Conservation (phyloP, 2,329 filamentous ascomycete species). For the Ophiosphaerella korrae region DNA sequence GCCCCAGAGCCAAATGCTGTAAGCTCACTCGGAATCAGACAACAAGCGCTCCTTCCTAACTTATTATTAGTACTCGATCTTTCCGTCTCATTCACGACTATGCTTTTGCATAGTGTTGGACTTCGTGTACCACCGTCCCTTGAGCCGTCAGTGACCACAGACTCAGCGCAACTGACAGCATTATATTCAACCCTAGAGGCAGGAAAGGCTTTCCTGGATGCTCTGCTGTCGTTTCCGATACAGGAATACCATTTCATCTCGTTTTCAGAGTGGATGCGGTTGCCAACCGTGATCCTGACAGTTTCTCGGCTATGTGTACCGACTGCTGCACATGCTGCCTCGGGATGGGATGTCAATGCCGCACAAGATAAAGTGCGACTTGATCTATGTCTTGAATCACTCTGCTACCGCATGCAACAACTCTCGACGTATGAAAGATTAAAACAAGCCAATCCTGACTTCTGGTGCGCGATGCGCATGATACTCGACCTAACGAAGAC, state of each 20-base stretch:
- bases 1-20: slow-evolving; percentile 25
- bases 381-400: slow-evolving; percentile 39
- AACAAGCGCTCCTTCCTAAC: slow-evolving; percentile 1
- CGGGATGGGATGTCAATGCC: slow-evolving; percentile 39
- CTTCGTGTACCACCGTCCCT: slow-evolving; percentile 20
- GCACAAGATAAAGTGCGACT: slow-evolving; percentile 39
- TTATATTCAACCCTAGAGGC: slow-evolving; percentile 59
- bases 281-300: slow-evolving; percentile 38
- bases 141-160: neutral
- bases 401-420: slow-evolving; percentile 42
- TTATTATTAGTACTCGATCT: slow-evolving; percentile 29
- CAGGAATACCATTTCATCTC: slow-evolving; percentile 49
- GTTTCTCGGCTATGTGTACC: slow-evolving; percentile 38
- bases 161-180: slow-evolving; percentile 27
- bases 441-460: slow-evolving; percentile 34
- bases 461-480: slow-evolving; percentile 38
- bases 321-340: slow-evolving; percentile 21
- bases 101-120: slow-evolving; percentile 34
- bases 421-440: slow-evolving; percentile 30
- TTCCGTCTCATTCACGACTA: slow-evolving; percentile 33
- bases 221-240: slow-evolving; percentile 73
- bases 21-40: neutral
- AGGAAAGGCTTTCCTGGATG: slow-evolving; percentile 68
- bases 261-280: slow-evolving; percentile 41
- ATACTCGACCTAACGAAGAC: slow-evolving; percentile 35